Evolutionary conservation across 2,329 filamentous ascomycete genomes (phyloP), one percentile per base, ranked within the genome.

Genomic region (Triangularia setosa): DNA sequence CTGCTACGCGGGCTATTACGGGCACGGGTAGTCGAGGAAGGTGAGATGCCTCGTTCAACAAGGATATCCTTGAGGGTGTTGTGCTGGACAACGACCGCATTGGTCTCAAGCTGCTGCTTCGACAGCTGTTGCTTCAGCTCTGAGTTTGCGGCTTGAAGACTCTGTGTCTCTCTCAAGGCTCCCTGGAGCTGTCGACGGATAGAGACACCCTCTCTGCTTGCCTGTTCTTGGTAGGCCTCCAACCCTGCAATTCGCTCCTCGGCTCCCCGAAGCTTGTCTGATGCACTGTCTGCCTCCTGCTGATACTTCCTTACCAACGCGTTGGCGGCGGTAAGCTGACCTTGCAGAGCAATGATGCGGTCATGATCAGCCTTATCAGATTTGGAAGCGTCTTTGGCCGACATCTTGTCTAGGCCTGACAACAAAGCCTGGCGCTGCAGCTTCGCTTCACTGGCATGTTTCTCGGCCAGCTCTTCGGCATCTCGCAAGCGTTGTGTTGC

Each of bases 221-320:
- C 90, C 77, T 99, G 95, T 74, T 99, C 95, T 78, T 99, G 95
- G 75, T 98, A 98, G 27, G 93, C 92, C 76, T 99, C 95, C 3
- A 99, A 84, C 6, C 95, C 95, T 4, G 95, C 96, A 75, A 99
- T 98, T 52, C 95, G 89, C 79, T 98, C 96, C 78, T 99, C 96
- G 3, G 95, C 95, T 64, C 90, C 90, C 61, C 95, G 90, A 61
- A 99, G 83, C 75, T 93, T 96, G 73, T 97, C 93, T 0, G 92
- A 90, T 2, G 93, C 93, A 25, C 83, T 79, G 75, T 99, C 92
- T 0, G 93, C 94, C 65, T 96, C 93, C 66, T 89, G 84, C 75
- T 97, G 93, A 71, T 97, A 96, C 73, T 92, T 92, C 75, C 90
- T 91, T 27, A 93, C 92, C 74, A 98, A 80, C 1, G 82, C 83